Percentiles rank a stretch among this genome's conserved stretches.
Conservation (phyloP, 495 filamentous ascomycete species). For the Alectoria sarmentosa region DNA sequence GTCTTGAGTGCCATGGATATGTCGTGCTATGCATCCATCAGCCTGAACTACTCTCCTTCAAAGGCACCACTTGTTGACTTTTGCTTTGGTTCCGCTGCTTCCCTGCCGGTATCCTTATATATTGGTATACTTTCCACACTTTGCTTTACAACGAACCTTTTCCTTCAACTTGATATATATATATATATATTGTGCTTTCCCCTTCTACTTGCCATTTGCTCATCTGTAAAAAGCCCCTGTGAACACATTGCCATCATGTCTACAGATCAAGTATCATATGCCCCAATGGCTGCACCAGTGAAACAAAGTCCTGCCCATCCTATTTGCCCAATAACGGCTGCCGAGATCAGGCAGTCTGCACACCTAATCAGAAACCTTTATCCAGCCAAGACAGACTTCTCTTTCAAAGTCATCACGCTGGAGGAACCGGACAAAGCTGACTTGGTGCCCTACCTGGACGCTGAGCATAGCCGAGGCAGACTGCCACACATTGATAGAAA, state of each 20-base stretch:
- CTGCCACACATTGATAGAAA: constrained; percentile 41
- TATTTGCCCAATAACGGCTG: constrained; percentile 27
- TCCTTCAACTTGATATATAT: background rate
- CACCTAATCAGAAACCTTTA: constrained; percentile 26
- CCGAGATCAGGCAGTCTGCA: constrained; percentile 26
- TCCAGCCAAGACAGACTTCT: constrained; percentile 29
- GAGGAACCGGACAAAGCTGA: constrained; percentile 57
- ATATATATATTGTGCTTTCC: background rate
- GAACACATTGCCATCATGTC: constrained; percentile 19
- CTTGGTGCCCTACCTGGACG: constrained; percentile 46
- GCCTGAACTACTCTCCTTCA: background rate
- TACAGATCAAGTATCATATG: constrained; percentile 18
- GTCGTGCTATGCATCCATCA: background rate
- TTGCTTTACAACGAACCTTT: background rate
- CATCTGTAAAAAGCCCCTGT: background rate
- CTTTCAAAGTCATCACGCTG: constrained; percentile 61
- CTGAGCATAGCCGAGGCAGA: constrained; percentile 36
- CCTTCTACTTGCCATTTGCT: background rate
- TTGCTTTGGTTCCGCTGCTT: too few species aligned
- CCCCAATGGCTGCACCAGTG: constrained; percentile 14
- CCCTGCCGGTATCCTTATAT: too few species aligned
- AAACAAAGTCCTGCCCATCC: constrained; percentile 25
- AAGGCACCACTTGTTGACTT: too few species aligned
- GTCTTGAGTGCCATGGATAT: background rate
- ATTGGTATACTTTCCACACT: too few species aligned